phyloP scores from a whole-genome alignment of 768 basidiomycete species.

The Calocybe indica region DNA sequence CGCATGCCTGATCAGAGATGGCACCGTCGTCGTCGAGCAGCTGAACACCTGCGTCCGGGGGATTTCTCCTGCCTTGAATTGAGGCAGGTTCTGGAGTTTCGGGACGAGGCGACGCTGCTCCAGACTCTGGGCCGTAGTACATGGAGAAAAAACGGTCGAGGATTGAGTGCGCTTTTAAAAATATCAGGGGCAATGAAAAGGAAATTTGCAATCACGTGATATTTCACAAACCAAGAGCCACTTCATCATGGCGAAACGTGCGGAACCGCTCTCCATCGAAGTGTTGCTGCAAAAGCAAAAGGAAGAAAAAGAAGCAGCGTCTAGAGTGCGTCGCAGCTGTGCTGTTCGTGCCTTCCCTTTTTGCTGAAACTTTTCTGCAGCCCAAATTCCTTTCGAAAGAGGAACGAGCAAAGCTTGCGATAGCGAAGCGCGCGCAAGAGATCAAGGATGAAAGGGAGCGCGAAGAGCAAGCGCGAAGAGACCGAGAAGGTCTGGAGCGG shows the following conservation, averaged over 20 bases:
- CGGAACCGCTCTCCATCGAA: slow-evolving; percentile 86
- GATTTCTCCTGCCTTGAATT: slow-evolving; percentile 51
- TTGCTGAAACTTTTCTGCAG: slow-evolving; percentile 33
- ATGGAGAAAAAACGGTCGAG: neutral
- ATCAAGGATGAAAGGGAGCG: slow-evolving; percentile 66
- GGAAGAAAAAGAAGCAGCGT: slow-evolving; percentile 81
- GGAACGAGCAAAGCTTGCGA: slow-evolving; percentile 83
- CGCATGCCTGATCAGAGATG: slow-evolving; percentile 53
- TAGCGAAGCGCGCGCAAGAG: slow-evolving; percentile 81
- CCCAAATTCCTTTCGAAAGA: slow-evolving; percentile 94
- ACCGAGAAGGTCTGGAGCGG: slow-evolving; percentile 69
- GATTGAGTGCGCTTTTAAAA: neutral
- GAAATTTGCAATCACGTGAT: neutral
- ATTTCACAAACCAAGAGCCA: neutral
- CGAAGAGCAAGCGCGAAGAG: slow-evolving; percentile 52
- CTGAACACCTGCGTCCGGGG: slow-evolving; percentile 28
- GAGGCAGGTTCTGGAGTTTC: slow-evolving; percentile 61
- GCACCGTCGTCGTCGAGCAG: slow-evolving; percentile 68
- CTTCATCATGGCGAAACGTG: slow-evolving; percentile 24
- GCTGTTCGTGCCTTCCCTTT: neutral
- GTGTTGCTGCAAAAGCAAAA: slow-evolving; percentile 81
- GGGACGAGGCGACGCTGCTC: slow-evolving; percentile 43
- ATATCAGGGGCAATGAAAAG: too few species aligned
- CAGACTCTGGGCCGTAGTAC: slow-evolving; percentile 2
- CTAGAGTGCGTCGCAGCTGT: slow-evolving; percentile 54